These are phyloP conservation scores for Chaetomium strumarium DNA, from an alignment of 2,329 filamentous ascomycete species.

Conservation along the genomic window DNA sequence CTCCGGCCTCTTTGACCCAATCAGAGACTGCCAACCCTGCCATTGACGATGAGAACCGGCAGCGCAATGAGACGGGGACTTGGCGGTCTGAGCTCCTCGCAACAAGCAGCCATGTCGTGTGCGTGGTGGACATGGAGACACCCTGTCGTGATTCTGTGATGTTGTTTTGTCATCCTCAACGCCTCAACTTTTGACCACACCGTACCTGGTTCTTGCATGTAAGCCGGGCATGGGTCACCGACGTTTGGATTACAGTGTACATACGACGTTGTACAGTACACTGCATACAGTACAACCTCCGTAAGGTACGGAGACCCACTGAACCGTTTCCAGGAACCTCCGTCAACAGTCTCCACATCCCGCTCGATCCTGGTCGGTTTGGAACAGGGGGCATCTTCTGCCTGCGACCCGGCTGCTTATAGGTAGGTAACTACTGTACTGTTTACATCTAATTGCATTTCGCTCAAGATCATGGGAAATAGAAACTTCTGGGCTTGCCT, in stretches of 20 bases:
- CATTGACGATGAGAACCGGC: conserved; percentile 20
- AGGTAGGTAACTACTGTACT: not conserved
- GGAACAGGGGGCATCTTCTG: not conserved
- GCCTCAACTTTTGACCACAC: not conserved
- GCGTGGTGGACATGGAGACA: not conserved
- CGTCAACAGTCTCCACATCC: conserved; percentile 5
- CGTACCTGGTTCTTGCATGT: not conserved
- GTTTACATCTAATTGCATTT: not conserved
- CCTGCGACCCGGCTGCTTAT: conserved; percentile 1
- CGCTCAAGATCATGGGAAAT: too few relatives aligned
- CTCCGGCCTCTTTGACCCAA: conserved; percentile 15
- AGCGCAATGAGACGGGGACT: conserved; percentile 14
- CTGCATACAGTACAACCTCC: not conserved
- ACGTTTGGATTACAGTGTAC: not conserved
- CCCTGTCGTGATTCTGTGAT: conserved; percentile 6
- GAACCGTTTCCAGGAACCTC: conserved; percentile 12
- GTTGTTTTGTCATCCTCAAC: not conserved
- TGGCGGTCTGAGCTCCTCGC: conserved; percentile 20
- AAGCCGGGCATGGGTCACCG: not conserved
- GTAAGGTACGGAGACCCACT: conserved; percentile 1
- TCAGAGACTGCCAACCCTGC: conserved; percentile 19
- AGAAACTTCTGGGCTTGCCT: not conserved
- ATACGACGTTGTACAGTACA: too few relatives aligned
- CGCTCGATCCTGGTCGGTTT: not conserved
- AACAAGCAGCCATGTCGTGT: not conserved